A percentile compares a stretch with the other conserved stretches of the same genome.
Evolutionary conservation across 2,329 filamentous ascomycete species (phyloP).

Genomic region (Phialocephala sp.): DNA sequence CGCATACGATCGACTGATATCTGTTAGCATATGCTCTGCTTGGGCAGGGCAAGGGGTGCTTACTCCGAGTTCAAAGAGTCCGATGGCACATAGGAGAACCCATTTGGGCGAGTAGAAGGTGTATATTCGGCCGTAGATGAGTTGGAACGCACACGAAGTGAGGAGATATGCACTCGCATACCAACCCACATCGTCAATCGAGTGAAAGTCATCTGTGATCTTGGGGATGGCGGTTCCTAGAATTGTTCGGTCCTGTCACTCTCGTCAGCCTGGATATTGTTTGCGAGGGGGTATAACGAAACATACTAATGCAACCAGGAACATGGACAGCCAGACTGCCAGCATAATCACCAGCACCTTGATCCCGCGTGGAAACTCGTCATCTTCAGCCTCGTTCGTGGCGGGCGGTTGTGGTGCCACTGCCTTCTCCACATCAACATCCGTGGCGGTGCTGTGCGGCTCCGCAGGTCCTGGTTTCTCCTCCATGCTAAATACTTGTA

Average conservation of each 20-base stretch:
- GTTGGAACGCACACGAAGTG: conserved; percentile 41
- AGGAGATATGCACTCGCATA: conserved; percentile 49
- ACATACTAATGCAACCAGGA: conserved; percentile 45
- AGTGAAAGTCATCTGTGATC: conserved; percentile 47
- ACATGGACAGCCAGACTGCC: conserved; percentile 50
- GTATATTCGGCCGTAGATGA: conserved; percentile 42
- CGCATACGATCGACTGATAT: conserved; percentile 43
- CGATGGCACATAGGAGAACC: conserved; percentile 39
- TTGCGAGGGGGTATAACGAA: neutral
- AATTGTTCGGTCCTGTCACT: conserved; percentile 44
- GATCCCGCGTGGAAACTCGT: neutral
- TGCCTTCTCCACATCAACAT: conserved; percentile 24
- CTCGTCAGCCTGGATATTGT: conserved; percentile 14
- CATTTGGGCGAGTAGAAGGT: conserved; percentile 43
- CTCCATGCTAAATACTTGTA: neutral
- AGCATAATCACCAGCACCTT: conserved; percentile 7
- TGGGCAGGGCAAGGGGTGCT: conserved; percentile 17
- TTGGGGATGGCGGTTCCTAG: conserved; percentile 47
- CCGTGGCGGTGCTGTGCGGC: conserved; percentile 1
- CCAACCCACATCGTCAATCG: conserved; percentile 52
- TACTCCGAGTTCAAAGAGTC: conserved; percentile 44
- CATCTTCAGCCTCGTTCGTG: neutral
- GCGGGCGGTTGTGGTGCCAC: neutral
- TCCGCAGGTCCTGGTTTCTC: conserved; percentile 1
- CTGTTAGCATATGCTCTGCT: conserved; percentile 1